phyloP scores from a whole-genome alignment of 1,284 basidiomycete genomes.

The Marasmius tenuissimus region DNA sequence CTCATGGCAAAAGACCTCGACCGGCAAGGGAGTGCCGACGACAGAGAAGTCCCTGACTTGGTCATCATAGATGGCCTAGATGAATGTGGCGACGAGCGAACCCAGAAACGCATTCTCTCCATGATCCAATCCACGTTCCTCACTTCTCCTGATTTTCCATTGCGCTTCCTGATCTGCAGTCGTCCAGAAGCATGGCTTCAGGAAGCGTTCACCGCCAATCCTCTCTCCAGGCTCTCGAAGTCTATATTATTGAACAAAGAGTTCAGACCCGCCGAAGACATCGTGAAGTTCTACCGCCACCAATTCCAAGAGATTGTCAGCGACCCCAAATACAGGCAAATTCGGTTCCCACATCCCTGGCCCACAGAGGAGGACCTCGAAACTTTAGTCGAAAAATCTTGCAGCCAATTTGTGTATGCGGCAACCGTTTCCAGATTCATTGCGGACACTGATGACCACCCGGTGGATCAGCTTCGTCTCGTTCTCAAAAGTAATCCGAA shows the following conservation, averaged over 20 bases:
- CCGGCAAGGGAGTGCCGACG: too few species aligned
- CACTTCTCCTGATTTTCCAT: not conserved
- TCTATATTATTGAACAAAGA: not conserved
- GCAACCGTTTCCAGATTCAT: constrained; percentile 11
- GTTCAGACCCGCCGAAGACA: not conserved
- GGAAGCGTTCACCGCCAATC: not conserved
- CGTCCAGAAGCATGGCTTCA: not conserved
- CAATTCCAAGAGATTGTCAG: not conserved
- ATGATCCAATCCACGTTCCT: not conserved
- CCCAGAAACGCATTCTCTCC: not conserved
- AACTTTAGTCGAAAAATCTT: constrained; percentile 5
- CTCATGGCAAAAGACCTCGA: not conserved
- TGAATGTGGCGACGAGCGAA: not conserved
- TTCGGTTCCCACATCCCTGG: constrained; percentile 5
- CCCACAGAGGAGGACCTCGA: not conserved
- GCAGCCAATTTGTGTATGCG: constrained; percentile 13
- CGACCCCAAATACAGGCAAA: not conserved
- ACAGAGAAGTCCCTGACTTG: not conserved
- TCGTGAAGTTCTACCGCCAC: not conserved
- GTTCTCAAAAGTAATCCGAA: too few species aligned
- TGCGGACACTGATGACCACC: not conserved
- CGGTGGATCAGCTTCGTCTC: constrained; percentile 1
- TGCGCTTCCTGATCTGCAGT: not conserved
- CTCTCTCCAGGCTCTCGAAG: not conserved
- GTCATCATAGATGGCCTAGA: not conserved